Conservation (phyloP, 2,329 filamentous ascomycete species). For the Calonectria hongkongensis region DNA sequence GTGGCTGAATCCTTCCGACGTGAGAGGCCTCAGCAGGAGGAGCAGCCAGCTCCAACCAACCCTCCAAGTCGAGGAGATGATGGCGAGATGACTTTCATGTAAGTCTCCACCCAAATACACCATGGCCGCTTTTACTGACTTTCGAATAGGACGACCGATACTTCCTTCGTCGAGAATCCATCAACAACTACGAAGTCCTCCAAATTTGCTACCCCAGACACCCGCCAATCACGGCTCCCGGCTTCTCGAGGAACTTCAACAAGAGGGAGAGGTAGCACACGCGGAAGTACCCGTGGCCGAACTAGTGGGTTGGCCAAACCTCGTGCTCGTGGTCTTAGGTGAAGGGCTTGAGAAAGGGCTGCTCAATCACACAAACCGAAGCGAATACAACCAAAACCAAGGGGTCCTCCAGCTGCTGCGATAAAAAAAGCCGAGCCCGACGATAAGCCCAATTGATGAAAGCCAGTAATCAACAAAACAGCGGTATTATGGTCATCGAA, state of each 20-base stretch:
- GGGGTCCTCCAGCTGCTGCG: not conserved
- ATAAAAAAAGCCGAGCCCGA: not conserved
- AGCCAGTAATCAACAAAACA: not conserved
- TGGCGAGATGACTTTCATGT: slow-evolving; percentile 91
- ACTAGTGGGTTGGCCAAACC: slow-evolving; percentile 68
- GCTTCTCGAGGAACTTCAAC: slow-evolving; percentile 64
- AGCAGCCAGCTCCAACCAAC: slow-evolving; percentile 53
- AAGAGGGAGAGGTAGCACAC: slow-evolving; percentile 54
- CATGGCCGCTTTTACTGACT: slow-evolving; percentile 44
- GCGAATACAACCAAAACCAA: slow-evolving; percentile 1
- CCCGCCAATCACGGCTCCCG: slow-evolving; percentile 69
- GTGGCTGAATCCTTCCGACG: slow-evolving; percentile 88
- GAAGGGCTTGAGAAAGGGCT: slow-evolving; percentile 49
- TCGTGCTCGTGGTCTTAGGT: slow-evolving; percentile 68
- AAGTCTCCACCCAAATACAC: slow-evolving; percentile 57
- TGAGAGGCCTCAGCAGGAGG: slow-evolving; percentile 74
- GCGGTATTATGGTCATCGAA: slow-evolving; percentile 7
- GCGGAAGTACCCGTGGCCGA: slow-evolving; percentile 59
- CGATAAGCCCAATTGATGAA: not conserved
- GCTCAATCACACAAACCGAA: slow-evolving; percentile 3
- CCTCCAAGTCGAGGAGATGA: slow-evolving; percentile 63
- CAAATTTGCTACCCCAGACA: slow-evolving; percentile 66
- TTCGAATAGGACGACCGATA: slow-evolving; percentile 85
- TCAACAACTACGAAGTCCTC: slow-evolving; percentile 71
- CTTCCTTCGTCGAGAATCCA: slow-evolving; percentile 92